phyloP scores from a whole-genome alignment of 768 basidiomycete species.

The Brasilioporus rufonigricans region DNA sequence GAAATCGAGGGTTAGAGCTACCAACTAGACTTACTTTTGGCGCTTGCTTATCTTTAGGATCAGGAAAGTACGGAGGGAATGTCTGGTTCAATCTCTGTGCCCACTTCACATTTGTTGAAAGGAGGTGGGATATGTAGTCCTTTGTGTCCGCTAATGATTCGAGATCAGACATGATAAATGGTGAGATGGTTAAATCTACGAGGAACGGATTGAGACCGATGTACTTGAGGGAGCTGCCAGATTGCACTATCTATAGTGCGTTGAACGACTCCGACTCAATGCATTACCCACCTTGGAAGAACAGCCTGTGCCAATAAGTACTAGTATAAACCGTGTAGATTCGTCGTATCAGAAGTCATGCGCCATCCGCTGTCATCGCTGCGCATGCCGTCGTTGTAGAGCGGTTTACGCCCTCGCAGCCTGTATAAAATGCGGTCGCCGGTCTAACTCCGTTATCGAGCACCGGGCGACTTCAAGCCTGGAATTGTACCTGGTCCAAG shows the following conservation, averaged over 20 bases:
- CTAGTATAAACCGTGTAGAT: background rate
- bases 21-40: conserved; percentile 19
- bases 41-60: conserved; percentile 2
- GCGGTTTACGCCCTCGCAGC: background rate
- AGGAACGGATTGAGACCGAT: background rate
- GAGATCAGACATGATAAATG: background rate
- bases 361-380: background rate
- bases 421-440: too few relatives aligned
- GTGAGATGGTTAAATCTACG: background rate
- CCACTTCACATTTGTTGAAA: conserved; percentile 18
- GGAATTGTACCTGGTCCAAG: too few relatives aligned
- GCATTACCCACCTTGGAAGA: too few relatives aligned
- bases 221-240: too few relatives aligned
- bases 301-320: too few relatives aligned
- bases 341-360: background rate
- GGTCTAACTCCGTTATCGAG: too few relatives aligned
- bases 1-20: background rate
- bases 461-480: too few relatives aligned
- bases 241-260: too few relatives aligned
- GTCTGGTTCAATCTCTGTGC: conserved; percentile 20
- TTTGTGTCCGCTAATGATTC: background rate
- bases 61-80: conserved; percentile 24
- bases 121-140: background rate
- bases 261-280: too few relatives aligned
- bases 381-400: too few relatives aligned